phyloP scores from a whole-genome alignment of 1,139 yeast species.

The Candida pseudoviswanathii region DNA sequence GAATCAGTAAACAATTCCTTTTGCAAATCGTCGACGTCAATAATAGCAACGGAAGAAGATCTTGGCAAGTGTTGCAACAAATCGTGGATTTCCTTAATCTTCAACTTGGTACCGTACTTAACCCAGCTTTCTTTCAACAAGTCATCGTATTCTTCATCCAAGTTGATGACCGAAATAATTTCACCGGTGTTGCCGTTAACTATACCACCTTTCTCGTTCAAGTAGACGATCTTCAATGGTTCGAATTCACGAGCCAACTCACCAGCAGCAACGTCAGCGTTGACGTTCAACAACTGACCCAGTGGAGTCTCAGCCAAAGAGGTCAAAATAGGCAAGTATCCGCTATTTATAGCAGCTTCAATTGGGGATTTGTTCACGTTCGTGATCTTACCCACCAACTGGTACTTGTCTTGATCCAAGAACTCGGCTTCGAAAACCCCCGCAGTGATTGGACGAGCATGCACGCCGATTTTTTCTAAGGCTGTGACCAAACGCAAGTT shows the following conservation, averaged over 20 bases:
- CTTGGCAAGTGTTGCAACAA: constrained; percentile 91
- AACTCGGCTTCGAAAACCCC: constrained; percentile 97
- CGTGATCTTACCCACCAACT: constrained; percentile 87
- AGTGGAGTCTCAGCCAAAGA: constrained; percentile 95
- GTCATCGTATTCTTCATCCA: constrained; percentile 94
- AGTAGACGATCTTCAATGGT: constrained; percentile 92
- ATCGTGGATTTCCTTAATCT: constrained; percentile 94
- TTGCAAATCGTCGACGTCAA: constrained; percentile 91
- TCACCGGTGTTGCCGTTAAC: constrained; percentile 91
- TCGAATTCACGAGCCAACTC: constrained; percentile 95
- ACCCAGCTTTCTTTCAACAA: constrained; percentile 96
- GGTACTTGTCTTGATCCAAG: constrained; percentile 86
- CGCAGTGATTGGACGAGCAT: constrained; percentile 97
- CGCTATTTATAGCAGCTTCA: constrained; percentile 94
- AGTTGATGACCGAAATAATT: constrained; percentile 83
- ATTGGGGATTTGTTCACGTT: constrained; percentile 88
- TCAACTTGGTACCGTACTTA: constrained; percentile 95
- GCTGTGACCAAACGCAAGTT: constrained; percentile 94
- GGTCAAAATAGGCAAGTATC: constrained; percentile 94
- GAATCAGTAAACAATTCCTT: constrained; percentile 97
- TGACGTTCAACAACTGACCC: constrained; percentile 94
- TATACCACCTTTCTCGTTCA: constrained; percentile 97
- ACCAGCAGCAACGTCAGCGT: constrained; percentile 99
- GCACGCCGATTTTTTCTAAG: constrained; percentile 92
- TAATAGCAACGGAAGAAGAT: constrained; percentile 96